phyloP scores from a whole-genome alignment of 1,284 basidiomycete species.

The Ustilago loliicola region DNA sequence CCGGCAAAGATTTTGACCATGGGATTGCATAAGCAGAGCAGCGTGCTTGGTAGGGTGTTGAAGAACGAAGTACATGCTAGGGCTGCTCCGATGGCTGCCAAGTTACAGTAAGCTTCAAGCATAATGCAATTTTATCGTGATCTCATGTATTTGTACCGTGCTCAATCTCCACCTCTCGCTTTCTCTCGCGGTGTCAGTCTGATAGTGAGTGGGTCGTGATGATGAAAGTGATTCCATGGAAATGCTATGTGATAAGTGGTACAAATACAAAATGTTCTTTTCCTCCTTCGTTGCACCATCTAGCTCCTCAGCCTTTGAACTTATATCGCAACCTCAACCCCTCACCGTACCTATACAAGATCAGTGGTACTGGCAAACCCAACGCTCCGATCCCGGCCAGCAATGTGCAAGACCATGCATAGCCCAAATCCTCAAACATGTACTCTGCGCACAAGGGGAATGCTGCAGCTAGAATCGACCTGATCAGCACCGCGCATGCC shows the following conservation, averaged over 20 bases:
- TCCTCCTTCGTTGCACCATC: not conserved
- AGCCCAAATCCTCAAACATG: constrained; percentile 72
- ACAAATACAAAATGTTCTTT: constrained; percentile 22
- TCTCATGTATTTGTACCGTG: not conserved
- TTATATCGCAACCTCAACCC: constrained; percentile 61
- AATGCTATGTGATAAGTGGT: not conserved
- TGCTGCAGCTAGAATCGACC: constrained; percentile 71
- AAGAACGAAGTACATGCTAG: not conserved
- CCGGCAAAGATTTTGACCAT: constrained; percentile 15
- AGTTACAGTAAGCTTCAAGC: not conserved
- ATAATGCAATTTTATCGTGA: too few species aligned
- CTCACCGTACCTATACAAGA: constrained; percentile 72
- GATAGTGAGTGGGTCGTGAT: not conserved
- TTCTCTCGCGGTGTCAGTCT: not conserved
- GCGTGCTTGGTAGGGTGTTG: constrained; percentile 20
- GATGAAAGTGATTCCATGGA: not conserved
- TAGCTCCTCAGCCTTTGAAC: constrained; percentile 49
- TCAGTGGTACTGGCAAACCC: constrained; percentile 71
- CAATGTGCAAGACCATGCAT: constrained; percentile 71
- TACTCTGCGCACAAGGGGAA: constrained; percentile 72
- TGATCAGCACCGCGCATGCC: constrained; percentile 69
- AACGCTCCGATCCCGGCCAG: constrained; percentile 71
- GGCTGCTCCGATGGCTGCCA: not conserved
- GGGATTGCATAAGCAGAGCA: not conserved
- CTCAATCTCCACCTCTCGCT: not conserved